These are phyloP conservation scores for Nicotiana tabacum DNA, from an alignment of 257 asterid genomes.

Conservation along the genomic window DNA sequence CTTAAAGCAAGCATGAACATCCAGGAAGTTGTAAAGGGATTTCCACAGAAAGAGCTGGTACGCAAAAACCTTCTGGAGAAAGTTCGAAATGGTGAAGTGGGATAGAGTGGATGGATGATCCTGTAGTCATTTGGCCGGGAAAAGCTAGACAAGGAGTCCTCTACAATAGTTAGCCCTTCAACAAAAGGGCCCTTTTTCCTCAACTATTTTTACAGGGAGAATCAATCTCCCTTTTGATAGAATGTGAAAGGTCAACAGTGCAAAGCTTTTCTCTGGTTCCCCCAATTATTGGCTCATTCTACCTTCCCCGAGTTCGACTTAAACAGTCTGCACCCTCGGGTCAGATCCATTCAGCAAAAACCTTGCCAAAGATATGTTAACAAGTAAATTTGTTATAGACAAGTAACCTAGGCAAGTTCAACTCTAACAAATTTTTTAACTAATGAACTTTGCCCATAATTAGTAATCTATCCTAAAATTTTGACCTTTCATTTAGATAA, in stretches of 20 bases:
- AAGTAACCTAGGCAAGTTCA: neutral
- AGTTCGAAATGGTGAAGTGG: slow-evolving; percentile 15
- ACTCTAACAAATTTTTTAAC: neutral
- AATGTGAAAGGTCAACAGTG: neutral
- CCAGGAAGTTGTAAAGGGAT: neutral
- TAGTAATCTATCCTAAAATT: neutral
- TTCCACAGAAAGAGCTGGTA: slow-evolving; percentile 9
- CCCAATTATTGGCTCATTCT: neutral
- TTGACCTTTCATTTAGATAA: neutral
- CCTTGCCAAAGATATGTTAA: neutral
- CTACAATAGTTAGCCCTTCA: neutral
- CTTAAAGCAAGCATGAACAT: neutral
- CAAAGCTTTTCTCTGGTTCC: neutral
- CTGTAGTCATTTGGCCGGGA: neutral
- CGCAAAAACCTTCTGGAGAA: slow-evolving; percentile 7
- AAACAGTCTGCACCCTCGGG: neutral
- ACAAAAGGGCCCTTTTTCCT: neutral
- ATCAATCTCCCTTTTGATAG: neutral
- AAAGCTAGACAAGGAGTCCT: neutral
- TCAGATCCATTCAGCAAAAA: neutral
- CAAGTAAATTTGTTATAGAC: neutral
- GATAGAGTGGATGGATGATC: neutral
- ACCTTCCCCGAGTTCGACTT: neutral
- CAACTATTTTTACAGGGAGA: neutral
- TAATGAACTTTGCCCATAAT: neutral